Percentiles rank a stretch among this genome's conserved stretches.
Conservation (phyloP, 2,329 filamentous ascomycete species). For the Colletotrichum viniferum region DNA sequence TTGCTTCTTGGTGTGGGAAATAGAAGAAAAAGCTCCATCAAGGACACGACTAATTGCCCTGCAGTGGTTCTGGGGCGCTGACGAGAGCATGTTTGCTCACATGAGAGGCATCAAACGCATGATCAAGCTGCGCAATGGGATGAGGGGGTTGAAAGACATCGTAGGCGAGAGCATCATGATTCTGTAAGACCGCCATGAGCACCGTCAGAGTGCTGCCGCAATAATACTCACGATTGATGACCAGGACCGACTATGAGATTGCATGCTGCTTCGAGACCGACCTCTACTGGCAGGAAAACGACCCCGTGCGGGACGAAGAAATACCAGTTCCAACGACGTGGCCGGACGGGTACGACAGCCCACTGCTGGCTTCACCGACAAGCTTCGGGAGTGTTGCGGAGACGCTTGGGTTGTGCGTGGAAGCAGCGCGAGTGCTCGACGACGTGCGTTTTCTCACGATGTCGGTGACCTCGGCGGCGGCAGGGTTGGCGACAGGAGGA, state of each 20-base stretch:
- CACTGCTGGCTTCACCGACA: constrained; percentile 25
- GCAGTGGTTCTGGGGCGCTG: constrained; percentile 28
- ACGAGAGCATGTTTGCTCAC: constrained; percentile 33
- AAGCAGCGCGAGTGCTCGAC: constrained; percentile 29
- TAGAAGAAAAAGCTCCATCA: rapidly evolving
- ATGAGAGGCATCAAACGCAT: constrained; percentile 34
- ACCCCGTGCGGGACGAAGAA: constrained; percentile 9
- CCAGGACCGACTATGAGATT: constrained; percentile 34
- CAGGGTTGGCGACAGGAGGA: not conserved
- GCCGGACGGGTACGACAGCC: constrained; percentile 26
- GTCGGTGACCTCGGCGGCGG: constrained; percentile 20
- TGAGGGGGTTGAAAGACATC: constrained; percentile 28
- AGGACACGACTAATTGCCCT: not conserved
- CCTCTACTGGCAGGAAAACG: constrained; percentile 27
- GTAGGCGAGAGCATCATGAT: constrained; percentile 25
- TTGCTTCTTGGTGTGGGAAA: not conserved
- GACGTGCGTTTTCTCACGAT: constrained; percentile 31
- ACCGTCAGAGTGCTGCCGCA: not conserved
- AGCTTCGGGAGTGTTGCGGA: constrained; percentile 21
- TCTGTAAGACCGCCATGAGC: not conserved
- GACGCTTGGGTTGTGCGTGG: constrained; percentile 16
- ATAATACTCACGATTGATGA: not conserved
- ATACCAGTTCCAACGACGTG: constrained; percentile 20
- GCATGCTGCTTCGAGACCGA: constrained; percentile 33
- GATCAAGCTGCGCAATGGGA: constrained; percentile 28